Conservation (phyloP, 164 flowering plant species). For the Stephania japonica region DNA sequence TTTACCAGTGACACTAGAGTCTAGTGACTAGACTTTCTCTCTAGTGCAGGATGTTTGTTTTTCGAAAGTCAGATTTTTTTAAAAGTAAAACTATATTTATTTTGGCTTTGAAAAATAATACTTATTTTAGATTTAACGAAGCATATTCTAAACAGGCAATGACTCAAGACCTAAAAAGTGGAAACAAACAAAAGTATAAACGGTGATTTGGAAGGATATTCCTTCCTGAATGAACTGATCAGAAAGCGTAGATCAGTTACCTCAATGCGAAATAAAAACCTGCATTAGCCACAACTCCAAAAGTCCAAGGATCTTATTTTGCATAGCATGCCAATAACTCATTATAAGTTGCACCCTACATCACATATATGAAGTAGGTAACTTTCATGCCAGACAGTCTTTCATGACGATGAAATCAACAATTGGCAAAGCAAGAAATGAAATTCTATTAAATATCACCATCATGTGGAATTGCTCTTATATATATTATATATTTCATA, state of each 20-base stretch:
- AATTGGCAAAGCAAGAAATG: not conserved
- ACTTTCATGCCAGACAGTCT: constrained; percentile 16
- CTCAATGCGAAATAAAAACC: constrained; percentile 52
- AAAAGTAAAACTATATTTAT: not conserved
- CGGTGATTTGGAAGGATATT: constrained; percentile 10
- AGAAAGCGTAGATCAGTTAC: constrained; percentile 45
- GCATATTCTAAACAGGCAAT: not conserved
- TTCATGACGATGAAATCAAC: not conserved
- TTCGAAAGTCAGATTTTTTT: not conserved
- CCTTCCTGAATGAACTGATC: constrained; percentile 25
- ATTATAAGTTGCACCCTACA: constrained; percentile 50
- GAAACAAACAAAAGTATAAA: constrained; percentile 10
- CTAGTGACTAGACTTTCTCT: not conserved
- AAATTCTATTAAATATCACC: too few relatives aligned
- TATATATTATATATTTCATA: too few relatives aligned
- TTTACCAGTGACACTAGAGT: not conserved
- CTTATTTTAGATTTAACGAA: not conserved
- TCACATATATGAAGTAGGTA: constrained; percentile 37
- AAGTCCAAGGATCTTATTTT: constrained; percentile 42
- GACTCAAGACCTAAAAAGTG: not conserved
- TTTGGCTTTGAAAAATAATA: not conserved
- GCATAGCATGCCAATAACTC: constrained; percentile 44
- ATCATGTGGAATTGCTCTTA: too few relatives aligned
- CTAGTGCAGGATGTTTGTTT: not conserved
- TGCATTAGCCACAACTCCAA: constrained; percentile 54